Evolutionary conservation across 306 rosid species (phyloP).

Genomic region (Prunus mume): DNA sequence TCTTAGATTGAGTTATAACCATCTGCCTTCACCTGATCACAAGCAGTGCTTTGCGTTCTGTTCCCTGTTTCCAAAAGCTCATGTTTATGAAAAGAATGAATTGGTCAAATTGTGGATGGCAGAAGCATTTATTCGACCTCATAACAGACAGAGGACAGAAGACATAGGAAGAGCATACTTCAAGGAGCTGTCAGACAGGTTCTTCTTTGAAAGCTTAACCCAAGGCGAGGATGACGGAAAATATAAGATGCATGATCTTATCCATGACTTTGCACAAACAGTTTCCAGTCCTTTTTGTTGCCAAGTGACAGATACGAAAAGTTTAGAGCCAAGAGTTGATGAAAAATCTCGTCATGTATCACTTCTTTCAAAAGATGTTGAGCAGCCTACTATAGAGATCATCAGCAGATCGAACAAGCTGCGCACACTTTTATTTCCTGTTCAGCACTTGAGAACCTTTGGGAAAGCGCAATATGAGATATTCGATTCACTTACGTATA

Average conservation of each 20-base stretch:
- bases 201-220: constrained; percentile 5
- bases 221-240: not conserved
- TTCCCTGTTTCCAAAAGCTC: constrained; percentile 23
- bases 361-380: not conserved
- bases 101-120: constrained; percentile 19
- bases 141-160: not conserved
- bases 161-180: constrained; percentile 8
- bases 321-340: not conserved
- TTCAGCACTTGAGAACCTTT: constrained; percentile 1
- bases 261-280: constrained; percentile 13
- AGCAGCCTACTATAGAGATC: constrained; percentile 2
- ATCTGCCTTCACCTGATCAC: not conserved
- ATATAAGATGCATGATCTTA: constrained; percentile 16
- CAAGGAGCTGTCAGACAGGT: constrained; percentile 15
- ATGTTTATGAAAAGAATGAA: constrained; percentile 5
- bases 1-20: constrained; percentile 17
- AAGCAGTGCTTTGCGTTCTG: constrained; percentile 18
- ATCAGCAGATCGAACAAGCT: not conserved
- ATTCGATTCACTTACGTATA: not conserved
- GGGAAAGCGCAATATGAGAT: not conserved
- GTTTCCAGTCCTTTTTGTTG: not conserved
- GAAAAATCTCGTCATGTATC: constrained; percentile 7
- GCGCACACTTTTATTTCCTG: constrained; percentile 14
- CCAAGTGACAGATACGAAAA: constrained; percentile 11
- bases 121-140: not conserved